Conservation (phyloP, 495 filamentous ascomycete species). For the Penicillium herquei region DNA sequence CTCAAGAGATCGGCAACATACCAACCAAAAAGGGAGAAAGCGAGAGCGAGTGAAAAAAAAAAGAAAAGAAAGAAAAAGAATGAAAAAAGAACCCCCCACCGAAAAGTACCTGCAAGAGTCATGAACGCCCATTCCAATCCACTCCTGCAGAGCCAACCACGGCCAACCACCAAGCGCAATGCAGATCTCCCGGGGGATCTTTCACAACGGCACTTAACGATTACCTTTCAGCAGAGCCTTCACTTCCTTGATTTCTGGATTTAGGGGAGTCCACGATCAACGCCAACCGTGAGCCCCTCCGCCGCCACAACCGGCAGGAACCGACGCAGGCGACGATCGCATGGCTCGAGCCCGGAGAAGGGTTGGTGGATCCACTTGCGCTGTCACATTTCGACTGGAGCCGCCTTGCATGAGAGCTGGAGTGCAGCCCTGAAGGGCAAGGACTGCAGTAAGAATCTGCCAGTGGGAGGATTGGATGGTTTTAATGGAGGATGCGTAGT, state of each 20-base stretch:
- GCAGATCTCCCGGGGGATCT: not conserved
- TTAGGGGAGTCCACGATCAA: slow-evolving; percentile 3
- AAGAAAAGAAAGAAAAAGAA: not conserved
- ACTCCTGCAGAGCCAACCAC: too few species aligned
- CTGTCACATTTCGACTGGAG: slow-evolving; percentile 24
- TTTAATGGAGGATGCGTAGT: too few species aligned
- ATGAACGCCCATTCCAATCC: too few species aligned
- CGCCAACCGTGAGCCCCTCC: slow-evolving; percentile 18
- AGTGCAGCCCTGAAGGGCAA: slow-evolving; percentile 19
- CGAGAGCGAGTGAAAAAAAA: not conserved
- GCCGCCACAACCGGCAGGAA: slow-evolving; percentile 26
- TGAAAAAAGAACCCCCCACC: not conserved
- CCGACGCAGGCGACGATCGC: slow-evolving; percentile 28
- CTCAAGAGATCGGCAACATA: too few species aligned
- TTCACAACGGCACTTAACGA: not conserved
- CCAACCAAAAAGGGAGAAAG: not conserved
- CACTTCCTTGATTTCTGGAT: slow-evolving; percentile 1
- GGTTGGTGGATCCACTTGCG: slow-evolving; percentile 23
- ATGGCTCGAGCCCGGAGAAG: slow-evolving; percentile 17
- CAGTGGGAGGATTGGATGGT: too few species aligned
- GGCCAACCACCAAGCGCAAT: not conserved
- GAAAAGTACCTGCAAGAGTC: too few species aligned
- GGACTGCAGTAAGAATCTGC: not conserved
- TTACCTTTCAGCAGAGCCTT: too few species aligned
- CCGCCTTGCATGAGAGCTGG: slow-evolving; percentile 26